phyloP scores from a whole-genome alignment of 768 basidiomycete genomes.

The Boletus subparvulus region DNA sequence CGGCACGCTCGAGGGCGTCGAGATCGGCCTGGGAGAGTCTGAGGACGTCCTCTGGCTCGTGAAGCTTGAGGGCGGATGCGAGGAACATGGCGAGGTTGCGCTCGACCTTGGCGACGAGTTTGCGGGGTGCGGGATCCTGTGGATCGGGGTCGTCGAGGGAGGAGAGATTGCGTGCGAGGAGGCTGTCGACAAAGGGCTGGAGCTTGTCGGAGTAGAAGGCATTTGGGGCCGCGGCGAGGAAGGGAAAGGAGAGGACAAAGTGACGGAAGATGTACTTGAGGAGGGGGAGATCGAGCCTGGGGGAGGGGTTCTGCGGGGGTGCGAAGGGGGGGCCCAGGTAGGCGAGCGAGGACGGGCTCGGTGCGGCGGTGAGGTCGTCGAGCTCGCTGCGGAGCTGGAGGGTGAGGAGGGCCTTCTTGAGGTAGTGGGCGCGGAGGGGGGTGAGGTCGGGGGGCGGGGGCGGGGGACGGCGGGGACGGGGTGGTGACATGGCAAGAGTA shows the following conservation, averaged over 20 bases:
- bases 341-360: constrained; percentile 65
- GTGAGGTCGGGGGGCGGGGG: constrained; percentile 46
- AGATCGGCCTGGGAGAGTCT: constrained; percentile 84
- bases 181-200: constrained; percentile 87
- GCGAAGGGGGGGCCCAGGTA: constrained; percentile 88
- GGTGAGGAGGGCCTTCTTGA: constrained; percentile 92
- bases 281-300: constrained; percentile 76
- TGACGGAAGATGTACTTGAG: constrained; percentile 88
- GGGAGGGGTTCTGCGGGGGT: constrained; percentile 58
- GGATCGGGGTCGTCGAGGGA: constrained; percentile 60
- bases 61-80: constrained; percentile 76
- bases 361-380: constrained; percentile 54
- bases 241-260: constrained; percentile 93
- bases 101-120: constrained; percentile 75
- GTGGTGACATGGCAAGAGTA: constrained; percentile 1
- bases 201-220: constrained; percentile 94
- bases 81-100: constrained; percentile 83
- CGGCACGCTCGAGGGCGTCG: constrained; percentile 69
- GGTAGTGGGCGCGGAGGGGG: constrained; percentile 92
- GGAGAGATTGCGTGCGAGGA: constrained; percentile 77
- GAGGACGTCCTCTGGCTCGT: constrained; percentile 86
- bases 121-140: constrained; percentile 60
- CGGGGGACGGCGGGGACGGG: constrained; percentile 8
- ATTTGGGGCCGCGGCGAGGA: constrained; percentile 84
- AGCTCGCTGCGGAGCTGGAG: constrained; percentile 86